Percentiles rank a stretch among this genome's conserved stretches.
phyloP scores from a whole-genome alignment of 2,329 filamentous ascomycete species.

The Colletotrichum camelliae region DNA sequence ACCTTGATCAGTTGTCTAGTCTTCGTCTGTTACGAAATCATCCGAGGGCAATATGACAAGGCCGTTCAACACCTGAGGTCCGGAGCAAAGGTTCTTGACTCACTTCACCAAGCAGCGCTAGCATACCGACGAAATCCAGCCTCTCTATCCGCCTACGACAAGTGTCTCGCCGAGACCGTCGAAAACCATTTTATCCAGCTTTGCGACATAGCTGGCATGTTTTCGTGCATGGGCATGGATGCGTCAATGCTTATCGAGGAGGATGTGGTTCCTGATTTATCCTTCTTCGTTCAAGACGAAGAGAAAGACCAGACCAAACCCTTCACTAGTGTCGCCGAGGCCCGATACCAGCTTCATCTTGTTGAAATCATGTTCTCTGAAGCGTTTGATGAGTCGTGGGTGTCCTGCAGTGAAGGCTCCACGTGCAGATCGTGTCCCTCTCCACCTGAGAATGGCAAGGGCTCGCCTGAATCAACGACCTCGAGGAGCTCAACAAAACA shows the following conservation, averaged over 20 bases:
- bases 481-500: neutral
- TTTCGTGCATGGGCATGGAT: slow-evolving; percentile 10
- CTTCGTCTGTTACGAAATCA: slow-evolving; percentile 12
- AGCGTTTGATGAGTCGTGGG: neutral
- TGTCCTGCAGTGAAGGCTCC: neutral
- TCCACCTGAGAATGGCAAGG: neutral
- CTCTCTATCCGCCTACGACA: neutral
- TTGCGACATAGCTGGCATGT: slow-evolving; percentile 10
- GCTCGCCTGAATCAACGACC: neutral
- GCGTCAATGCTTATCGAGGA: slow-evolving; percentile 1
- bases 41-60: slow-evolving; percentile 5
- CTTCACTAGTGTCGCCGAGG: neutral
- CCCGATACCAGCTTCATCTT: neutral
- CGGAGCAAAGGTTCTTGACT: slow-evolving; percentile 5
- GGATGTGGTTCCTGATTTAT: slow-evolving; percentile 2
- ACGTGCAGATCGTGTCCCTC: neutral
- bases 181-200: slow-evolving; percentile 1
- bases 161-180: neutral
- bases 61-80: neutral
- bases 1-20: slow-evolving; percentile 8
- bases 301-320: neutral
- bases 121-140: neutral
- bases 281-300: slow-evolving; percentile 1
- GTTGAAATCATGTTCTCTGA: neutral
- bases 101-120: neutral